Base-by-base conservation (phyloP, 169 alveolate species). In the Plasmodium adleri region DNA sequence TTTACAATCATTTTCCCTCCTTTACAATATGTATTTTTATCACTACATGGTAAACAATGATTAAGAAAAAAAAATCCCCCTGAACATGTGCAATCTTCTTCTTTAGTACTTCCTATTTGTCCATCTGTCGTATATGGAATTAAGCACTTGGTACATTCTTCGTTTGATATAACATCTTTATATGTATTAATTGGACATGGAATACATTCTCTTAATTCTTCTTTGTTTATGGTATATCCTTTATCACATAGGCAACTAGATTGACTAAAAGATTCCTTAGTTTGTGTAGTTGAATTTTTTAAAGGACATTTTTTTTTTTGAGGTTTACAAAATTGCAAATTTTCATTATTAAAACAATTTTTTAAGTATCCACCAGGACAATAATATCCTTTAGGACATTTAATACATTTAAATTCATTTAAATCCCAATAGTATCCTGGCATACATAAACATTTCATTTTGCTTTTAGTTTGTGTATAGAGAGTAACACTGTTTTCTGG, bases 1-100 rank as follows among this genome's bases (percentile, higher is more conserved):
- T 85, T 73, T 22, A 87, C 88, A 52, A 72, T 91, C 88, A 86
- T 74, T 73, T 92, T 86, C n/a, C 97, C 97, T 8, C 97, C 97
- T 2, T 95, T 96, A 76, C 97, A 95, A 56, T 93, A 95, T 63
- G 88, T 92, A 60, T 88, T 88, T 4, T 88, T 68, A 78, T 71
- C 83, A 15, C 90, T 91, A 72, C 97, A 95, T 26, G 96, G 91
- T 15, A 89, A 80, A 72, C 97, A 95, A 24, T 89, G 92, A 70
- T 70, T 73, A 76, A 73, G 66, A 74, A 87, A 90, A 76, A 87
- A 93, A 87, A 87, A 88, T 22, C 95, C 95, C 22, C 92, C 88
- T 70, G 93, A 45, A 60, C 95, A 93, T 24, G 92, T 88, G 54
- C 95, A 93, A 80, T 90, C 93, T 66, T 92, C 89, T 24, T 93